Evolutionary conservation across 2,329 filamentous ascomycete genomes (phyloP), one percentile per base, ranked within the genome.

Genomic region (Pseudogymnoascus sp.): DNA sequence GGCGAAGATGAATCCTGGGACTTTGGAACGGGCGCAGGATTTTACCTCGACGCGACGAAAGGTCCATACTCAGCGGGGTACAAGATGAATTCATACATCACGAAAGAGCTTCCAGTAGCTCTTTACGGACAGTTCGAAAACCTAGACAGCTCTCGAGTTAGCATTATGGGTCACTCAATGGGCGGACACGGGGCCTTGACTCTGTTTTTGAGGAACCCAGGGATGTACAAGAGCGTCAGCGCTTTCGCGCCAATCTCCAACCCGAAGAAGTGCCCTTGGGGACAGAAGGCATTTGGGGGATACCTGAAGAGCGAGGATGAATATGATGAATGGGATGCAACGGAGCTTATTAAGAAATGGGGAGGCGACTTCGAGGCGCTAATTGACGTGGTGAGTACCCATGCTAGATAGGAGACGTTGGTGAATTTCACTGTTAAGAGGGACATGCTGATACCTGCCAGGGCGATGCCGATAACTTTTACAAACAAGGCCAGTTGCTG

Each of bases 381-480:
- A 61, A 89, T 99, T 69, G 93, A 99, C 72, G 91, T 97, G 63
- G 88, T 90, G 73, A 63, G 86, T 84, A 22, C 37, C 37, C 37
- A 60, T 25, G 22, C 11, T 37, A 22, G 20, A n/a, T 18, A 7
- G 12, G 18, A 22, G 3, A 4, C 16, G 12, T 33, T 33, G 2
- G 16, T 54, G 11, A 28, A n/a, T 14, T 7, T 11, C 7, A 12
- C 47, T 14, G 57, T 43, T 6, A 33, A 60, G 59, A 37, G 16
- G 25, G 6, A 7, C 16, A 39, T 3, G 35, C 12, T 59, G 11
- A 33, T 22, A 57, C 8, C 28, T 57, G 60, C 1, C 50, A 90
- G 87, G 94, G 94, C 41, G 96, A 92, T 3, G 91, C 85, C 22
- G 94, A 99, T 79, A 91, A 93, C 76, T 99, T 97, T 75, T 97